Base-by-base conservation (phyloP, 2,329 filamentous ascomycete genomes). In the Epichloe glyceriae region DNA sequence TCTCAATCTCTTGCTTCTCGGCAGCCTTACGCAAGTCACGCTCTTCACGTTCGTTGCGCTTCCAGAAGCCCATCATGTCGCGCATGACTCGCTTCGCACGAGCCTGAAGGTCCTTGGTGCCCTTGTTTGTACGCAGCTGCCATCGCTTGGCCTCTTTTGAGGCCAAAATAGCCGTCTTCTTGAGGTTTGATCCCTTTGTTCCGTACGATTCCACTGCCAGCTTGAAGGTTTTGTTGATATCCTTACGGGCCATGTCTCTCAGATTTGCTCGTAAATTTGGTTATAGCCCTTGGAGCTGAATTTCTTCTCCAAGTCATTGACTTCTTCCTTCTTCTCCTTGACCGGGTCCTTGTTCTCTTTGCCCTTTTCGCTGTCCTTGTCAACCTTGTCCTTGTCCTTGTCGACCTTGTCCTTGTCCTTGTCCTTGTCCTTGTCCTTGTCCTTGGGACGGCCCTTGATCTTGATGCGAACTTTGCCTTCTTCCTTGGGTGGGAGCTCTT, bases 51-150 rank as follows among this genome's bases (percentile, higher is more conserved):
- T 98, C 93, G 66, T 98, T 98, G 52, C 91, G 85, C 71, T 97
- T 97, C 93, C 93, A 98, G 77, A 97, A 98, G 52, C 87, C 83
- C 79, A 96, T 93, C 93, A 98, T 98, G 70, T 98, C 93, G 64
- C 93, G 83, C 93, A 98, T 98, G 53, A 91, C 91, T 58, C 93
- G 86, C 75, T 98, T 98, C 52, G 93, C 93, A 46, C 93, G 83
- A 41, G 93, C 93, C 65, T 97, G 93, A 4, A 95, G 86, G 67
- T 98, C 93, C 68, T 98, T 98, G 66, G 87, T 93, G 63, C 90
- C 94, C 76, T 98, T 97, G 74, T 98, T 98, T 50, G 93, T 98
- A 41, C 89, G 86, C 54, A 94, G 80, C 67, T 98, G 94, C 93
- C 93, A 98, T 62, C 94, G 79, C 63, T 94, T 89, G 50, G 93